Evolutionary conservation across 208 protist species (phyloP).

Genomic region (Vickermania ingenoplastis): DNA sequence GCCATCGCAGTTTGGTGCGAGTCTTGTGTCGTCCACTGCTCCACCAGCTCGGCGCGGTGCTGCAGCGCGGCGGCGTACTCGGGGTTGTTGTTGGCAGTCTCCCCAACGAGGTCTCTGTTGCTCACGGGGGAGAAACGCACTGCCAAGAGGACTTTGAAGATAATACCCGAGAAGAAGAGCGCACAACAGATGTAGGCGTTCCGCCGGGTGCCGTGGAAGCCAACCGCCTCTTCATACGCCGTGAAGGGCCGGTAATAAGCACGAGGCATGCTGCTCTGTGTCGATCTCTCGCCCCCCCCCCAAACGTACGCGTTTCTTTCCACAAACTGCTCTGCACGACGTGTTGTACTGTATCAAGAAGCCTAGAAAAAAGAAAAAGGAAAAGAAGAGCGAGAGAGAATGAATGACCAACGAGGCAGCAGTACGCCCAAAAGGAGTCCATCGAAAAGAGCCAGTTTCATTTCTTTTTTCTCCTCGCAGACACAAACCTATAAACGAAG

Average conservation of each 20-base stretch:
- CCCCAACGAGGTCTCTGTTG: conserved; percentile 14
- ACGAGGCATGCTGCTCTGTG: conserved; percentile 73
- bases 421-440: too few species aligned
- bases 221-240: conserved; percentile 68
- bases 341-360: not conserved
- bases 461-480: too few species aligned
- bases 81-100: conserved; percentile 22
- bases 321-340: conserved; percentile 1
- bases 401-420: too few species aligned
- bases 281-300: not conserved
- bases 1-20: not conserved
- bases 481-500: too few species aligned
- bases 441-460: too few species aligned
- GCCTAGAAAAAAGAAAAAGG: conserved; percentile 3
- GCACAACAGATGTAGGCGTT: conserved; percentile 69
- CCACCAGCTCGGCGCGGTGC: conserved; percentile 28
- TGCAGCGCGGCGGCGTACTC: conserved; percentile 39
- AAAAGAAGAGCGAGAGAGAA: too few species aligned
- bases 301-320: too few species aligned
- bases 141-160: conserved; percentile 52
- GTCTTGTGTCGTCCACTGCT: conserved; percentile 17
- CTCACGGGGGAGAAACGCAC: conserved; percentile 23
- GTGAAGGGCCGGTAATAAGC: conserved; percentile 81
- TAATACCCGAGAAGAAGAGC: conserved; percentile 43
- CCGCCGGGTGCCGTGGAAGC: conserved; percentile 49